Evolutionary conservation across 2,329 filamentous ascomycete genomes (phyloP), one percentile per base, ranked within the genome.

Genomic region (Onygena corvina): DNA sequence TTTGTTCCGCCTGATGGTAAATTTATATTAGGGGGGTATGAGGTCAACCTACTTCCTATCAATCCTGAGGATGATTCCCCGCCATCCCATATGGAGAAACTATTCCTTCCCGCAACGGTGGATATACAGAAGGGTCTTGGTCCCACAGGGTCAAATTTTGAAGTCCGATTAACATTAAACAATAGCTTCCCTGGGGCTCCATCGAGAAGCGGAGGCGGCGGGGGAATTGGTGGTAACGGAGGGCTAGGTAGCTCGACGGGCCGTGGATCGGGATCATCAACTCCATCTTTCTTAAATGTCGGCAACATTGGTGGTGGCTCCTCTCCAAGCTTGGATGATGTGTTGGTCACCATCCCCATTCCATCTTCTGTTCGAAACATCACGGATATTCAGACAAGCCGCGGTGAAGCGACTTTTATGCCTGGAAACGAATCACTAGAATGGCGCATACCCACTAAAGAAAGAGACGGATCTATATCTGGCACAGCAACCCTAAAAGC

Each of bases 1-100:
- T 98, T 98, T 60, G 79, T 98, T 9, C 92, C 92, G 1, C 92
- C 92, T 0, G 92, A 98, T 64, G 92, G 92, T 27, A 79, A 87
- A 36, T 98, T 96, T 64, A 84, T 94, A 34, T 74, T 98, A 14
- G 89, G 88, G 27, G 89, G 88, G 18, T 98, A 98, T 62, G 90
- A 95, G 65, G 87, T 94, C 16, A 86, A 98, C 64, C 69, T 98
- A 18, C 72, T 96, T 9, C 88, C 88, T 0, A 77, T 83, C 46
- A 76, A 80, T 12, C 74, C 72, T 56, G 72, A 75, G 16, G 75
- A 77, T 57, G 72, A 73, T 47, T 72, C 76, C 14, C 75, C 68
- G 48, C 67, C 77, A 1, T 76, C 67, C 48, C 71, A 60, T 33
- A 66, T 71, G 48, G 78, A 79, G 52, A 81, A 77, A 56, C 71